Evolutionary conservation across 495 filamentous ascomycete genomes (phyloP), one percentile per base, ranked within the genome.

Genomic region (Articulospora tetracladia): DNA sequence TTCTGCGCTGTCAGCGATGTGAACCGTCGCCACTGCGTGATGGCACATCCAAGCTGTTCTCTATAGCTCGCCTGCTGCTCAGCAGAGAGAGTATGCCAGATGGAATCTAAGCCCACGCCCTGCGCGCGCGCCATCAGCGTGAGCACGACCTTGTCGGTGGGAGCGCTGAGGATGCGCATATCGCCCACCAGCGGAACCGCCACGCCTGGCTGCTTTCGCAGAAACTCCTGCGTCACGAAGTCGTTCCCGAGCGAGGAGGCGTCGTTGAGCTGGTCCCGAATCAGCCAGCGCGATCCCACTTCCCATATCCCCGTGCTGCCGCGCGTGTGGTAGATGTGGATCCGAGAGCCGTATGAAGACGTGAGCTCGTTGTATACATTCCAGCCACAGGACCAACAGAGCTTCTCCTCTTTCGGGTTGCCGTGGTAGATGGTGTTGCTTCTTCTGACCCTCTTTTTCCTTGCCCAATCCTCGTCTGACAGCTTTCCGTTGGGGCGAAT

Each of bases 321-420:
- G 26, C 36, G 48, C 23, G 50, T 24, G n/a, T 53, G 32, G 10
- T 53, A 20, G 28, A 60, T 60, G 28, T 32, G 25, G 24, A 60
- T 25, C 2, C 57, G 48, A 13, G 57, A 53, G 11, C 26, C 48
- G 36, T 60, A 60, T n/a, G 28, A 44, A 47, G 47, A 25, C 10
- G 19, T 6, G 1, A 46, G 13, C 22, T 60, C 22, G n/a, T 41
- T 6, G 20, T 41, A 13, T 6, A 22, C 32, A 7, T n/a, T 53
- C 57, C 57, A 60, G 22, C 57, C 57, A 48, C 57, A 60, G 30
- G 34, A 10, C 48, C 49, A 28, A 25, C 57, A 60, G 22, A 60
- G 34, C 57, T 60, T 32, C n/a, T 41, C 20, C 30, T 32, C 30
- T 6, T 32, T 32, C 30, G 4, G 4, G 2, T 32, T 13, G 30